These are phyloP conservation scores for Scheffersomyces ergatensis DNA, from an alignment of 805 yeast genomes.

Conservation along the genomic window DNA sequence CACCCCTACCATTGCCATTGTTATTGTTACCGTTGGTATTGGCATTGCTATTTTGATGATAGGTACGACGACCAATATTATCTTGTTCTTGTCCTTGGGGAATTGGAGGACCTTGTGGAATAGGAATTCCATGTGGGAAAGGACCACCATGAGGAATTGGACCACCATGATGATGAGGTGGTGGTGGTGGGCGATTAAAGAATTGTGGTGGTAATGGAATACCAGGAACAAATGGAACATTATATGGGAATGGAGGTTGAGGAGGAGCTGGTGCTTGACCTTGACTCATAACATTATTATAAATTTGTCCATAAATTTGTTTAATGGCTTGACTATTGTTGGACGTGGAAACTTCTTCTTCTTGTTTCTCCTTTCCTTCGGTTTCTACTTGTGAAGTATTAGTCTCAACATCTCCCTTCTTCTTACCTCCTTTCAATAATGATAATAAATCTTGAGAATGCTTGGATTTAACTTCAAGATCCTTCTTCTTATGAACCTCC, in stretches of 20 bases:
- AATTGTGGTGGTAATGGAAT: slow-evolving; percentile 37
- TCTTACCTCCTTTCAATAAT: slow-evolving; percentile 20
- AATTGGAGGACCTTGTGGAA: too few species aligned
- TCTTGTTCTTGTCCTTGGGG: too few species aligned
- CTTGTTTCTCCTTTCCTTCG: slow-evolving; percentile 1
- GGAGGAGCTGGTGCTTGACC: slow-evolving; percentile 16
- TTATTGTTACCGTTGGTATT: slow-evolving; percentile 15
- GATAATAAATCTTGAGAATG: slow-evolving; percentile 30
- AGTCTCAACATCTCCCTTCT: slow-evolving; percentile 10
- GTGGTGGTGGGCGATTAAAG: slow-evolving; percentile 19
- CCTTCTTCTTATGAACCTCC: slow-evolving; percentile 7
- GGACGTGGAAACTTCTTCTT: background rate
- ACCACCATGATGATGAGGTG: slow-evolving; percentile 4
- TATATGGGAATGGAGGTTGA: slow-evolving; percentile 2
- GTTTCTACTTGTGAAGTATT: slow-evolving; percentile 3
- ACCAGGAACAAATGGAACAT: slow-evolving; percentile 31
- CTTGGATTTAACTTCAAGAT: slow-evolving; percentile 12
- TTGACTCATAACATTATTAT: slow-evolving; percentile 41
- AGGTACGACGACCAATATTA: too few species aligned
- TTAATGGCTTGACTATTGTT: slow-evolving; percentile 31
- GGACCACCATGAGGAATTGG: background rate
- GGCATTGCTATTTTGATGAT: too few species aligned
- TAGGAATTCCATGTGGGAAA: background rate
- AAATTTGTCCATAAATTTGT: slow-evolving; percentile 42
- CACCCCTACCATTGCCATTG: slow-evolving; percentile 6